These are phyloP conservation scores for Cyberlindnera xishuangbannaensis DNA, from an alignment of 805 yeast genomes.

Conservation along the genomic window DNA sequence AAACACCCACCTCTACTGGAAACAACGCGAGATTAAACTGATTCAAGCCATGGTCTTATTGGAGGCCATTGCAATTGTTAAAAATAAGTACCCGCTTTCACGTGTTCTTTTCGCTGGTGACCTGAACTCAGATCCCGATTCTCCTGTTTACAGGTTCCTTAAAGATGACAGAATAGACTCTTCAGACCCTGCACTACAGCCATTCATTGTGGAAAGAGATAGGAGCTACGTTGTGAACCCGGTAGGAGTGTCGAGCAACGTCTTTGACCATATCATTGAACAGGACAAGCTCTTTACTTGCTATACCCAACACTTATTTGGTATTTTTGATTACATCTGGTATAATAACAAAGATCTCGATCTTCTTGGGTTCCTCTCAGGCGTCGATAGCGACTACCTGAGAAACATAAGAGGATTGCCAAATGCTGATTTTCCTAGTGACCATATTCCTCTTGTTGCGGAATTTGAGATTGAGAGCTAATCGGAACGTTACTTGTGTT, in stretches of 20 bases:
- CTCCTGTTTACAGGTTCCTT: slow-evolving; percentile 43
- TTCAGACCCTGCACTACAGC: slow-evolving; percentile 20
- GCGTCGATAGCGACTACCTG: slow-evolving; percentile 33
- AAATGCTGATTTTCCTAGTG: slow-evolving; percentile 48
- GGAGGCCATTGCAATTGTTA: slow-evolving; percentile 26
- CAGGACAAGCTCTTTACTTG: slow-evolving; percentile 31
- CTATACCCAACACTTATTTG: slow-evolving; percentile 43
- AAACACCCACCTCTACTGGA: slow-evolving; percentile 63
- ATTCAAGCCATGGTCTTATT: slow-evolving; percentile 45
- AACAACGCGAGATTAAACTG: slow-evolving; percentile 47
- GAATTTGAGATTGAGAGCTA: slow-evolving; percentile 20
- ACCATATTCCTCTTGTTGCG: slow-evolving; percentile 24
- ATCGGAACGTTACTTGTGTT: no score
- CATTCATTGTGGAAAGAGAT: slow-evolving; percentile 14
- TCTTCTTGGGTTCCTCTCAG: slow-evolving; percentile 45
- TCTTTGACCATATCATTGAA: slow-evolving; percentile 25
- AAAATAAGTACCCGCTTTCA: slow-evolving; percentile 23
- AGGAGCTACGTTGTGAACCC: slow-evolving; percentile 28
- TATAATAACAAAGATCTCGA: slow-evolving; percentile 35
- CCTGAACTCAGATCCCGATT: slow-evolving; percentile 45
- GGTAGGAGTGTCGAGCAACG: slow-evolving; percentile 23
- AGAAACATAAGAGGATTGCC: slow-evolving; percentile 41
- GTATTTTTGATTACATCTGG: slow-evolving; percentile 57
- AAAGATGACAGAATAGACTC: slow-evolving; percentile 28
- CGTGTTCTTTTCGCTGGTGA: slow-evolving; percentile 50